Conservation (phyloP, 2,329 filamentous ascomycete species). For the Bipolaris oryzae region DNA sequence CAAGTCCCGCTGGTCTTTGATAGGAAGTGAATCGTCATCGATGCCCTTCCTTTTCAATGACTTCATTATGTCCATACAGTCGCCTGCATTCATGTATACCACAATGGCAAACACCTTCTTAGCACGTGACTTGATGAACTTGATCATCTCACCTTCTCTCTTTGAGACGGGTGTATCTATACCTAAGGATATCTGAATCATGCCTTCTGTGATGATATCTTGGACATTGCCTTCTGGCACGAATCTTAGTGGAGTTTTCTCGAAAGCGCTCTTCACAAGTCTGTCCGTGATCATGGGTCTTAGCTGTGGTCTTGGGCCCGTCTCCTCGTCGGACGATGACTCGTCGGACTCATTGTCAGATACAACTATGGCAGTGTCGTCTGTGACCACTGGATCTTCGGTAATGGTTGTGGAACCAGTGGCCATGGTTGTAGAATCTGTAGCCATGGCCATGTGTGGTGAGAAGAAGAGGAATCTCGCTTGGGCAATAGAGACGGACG, state of each 20-base stretch:
- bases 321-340: not conserved
- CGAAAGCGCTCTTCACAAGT: not conserved
- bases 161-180: not conserved
- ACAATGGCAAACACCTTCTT: not conserved
- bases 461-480: not conserved
- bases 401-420: not conserved
- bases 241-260: not conserved
- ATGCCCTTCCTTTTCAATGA: not conserved
- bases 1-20: not conserved
- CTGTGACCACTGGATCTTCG: too few relatives aligned
- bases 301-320: not conserved
- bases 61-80: not conserved
- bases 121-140: not conserved
- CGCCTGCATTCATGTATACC: not conserved
- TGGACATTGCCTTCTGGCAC: not conserved
- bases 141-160: not conserved
- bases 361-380: too few relatives aligned
- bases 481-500: not conserved
- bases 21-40: not conserved
- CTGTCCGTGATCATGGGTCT: not conserved
- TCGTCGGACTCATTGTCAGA: not conserved
- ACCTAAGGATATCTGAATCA: not conserved
- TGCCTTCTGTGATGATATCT: not conserved
- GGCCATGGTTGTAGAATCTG: not conserved
- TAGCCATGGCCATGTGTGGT: not conserved